phyloP scores from a whole-genome alignment of 176 grass and related monocot species.

The Carex cristatella region DNA sequence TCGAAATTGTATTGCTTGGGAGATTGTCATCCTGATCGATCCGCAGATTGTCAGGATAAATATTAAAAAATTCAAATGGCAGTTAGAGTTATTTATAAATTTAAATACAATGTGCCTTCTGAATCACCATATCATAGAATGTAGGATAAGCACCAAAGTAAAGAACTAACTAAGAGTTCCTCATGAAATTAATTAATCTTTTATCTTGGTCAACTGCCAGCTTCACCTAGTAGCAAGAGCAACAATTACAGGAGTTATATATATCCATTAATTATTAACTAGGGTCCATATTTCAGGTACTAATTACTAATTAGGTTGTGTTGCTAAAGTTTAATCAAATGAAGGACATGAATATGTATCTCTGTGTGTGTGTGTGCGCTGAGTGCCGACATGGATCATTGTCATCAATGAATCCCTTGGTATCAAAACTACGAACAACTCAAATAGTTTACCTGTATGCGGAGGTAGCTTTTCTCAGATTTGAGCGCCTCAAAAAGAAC shows the following conservation, averaged over 20 bases:
- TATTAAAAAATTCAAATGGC: not conserved
- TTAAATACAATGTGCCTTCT: not conserved
- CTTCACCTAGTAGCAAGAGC: too few species aligned
- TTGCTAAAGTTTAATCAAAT: not conserved
- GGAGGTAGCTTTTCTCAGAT: conserved; percentile 45
- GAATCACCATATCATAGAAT: not conserved
- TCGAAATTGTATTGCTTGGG: not conserved
- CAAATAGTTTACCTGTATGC: conserved; percentile 41
- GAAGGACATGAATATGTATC: not conserved
- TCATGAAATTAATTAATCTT: too few species aligned
- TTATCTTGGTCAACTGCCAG: not conserved
- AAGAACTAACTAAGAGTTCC: not conserved
- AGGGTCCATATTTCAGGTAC: not conserved
- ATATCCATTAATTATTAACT: not conserved
- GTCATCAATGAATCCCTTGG: not conserved
- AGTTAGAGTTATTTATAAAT: not conserved
- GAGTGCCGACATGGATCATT: not conserved
- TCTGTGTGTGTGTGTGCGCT: not conserved
- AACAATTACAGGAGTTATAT: too few species aligned
- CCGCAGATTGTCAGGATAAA: not conserved
- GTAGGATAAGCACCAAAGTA: not conserved
- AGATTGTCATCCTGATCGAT: not conserved
- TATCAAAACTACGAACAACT: not conserved
- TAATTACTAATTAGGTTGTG: not conserved
- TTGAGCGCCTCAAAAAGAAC: conserved; percentile 47